Evolutionary conservation across 495 filamentous ascomycete species (phyloP).

Genomic region (Penicillium daleae): DNA sequence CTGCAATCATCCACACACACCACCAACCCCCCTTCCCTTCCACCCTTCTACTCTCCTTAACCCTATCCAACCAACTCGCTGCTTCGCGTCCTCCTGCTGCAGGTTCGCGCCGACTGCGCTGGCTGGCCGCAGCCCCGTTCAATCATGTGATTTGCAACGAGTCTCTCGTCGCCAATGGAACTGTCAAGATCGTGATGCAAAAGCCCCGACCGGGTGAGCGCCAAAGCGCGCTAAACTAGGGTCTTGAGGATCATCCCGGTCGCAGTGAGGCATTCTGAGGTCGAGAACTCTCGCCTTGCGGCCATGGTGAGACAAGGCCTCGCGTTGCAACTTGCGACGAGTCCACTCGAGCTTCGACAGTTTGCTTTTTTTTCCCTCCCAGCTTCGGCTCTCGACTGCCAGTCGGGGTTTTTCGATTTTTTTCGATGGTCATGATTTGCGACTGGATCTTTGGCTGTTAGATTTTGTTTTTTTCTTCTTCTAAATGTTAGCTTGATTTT

Average conservation of each 20-base stretch:
- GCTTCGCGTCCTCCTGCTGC: slow-evolving; percentile 29
- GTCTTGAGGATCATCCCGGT: slow-evolving; percentile 33
- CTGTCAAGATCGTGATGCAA: slow-evolving; percentile 22
- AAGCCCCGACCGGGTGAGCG: slow-evolving; percentile 18
- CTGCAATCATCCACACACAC: slow-evolving; percentile 4
- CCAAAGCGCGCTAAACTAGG: slow-evolving; percentile 29
- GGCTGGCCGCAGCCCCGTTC: slow-evolving; percentile 43
- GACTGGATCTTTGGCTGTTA: slow-evolving; percentile 1
- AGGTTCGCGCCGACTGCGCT: slow-evolving; percentile 44
- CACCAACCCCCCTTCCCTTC: slow-evolving; percentile 10
- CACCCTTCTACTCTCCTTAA: slow-evolving; percentile 11
- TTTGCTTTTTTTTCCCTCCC: slow-evolving; percentile 14
- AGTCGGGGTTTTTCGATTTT: slow-evolving; percentile 7
- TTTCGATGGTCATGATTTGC: not conserved
- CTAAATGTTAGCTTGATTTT: not conserved
- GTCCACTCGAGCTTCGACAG: slow-evolving; percentile 13
- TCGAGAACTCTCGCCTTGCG: slow-evolving; percentile 25
- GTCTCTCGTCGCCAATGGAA: slow-evolving; percentile 32
- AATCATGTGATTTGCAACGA: slow-evolving; percentile 46
- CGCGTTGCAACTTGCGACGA: slow-evolving; percentile 20
- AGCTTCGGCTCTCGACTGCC: not conserved
- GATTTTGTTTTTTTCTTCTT: slow-evolving; percentile 1
- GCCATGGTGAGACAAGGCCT: slow-evolving; percentile 34
- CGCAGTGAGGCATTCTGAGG: slow-evolving; percentile 29
- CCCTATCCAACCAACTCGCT: slow-evolving; percentile 28